phyloP scores from a whole-genome alignment of 2,329 filamentous ascomycete species.

The Diaporthe humulicola region DNA sequence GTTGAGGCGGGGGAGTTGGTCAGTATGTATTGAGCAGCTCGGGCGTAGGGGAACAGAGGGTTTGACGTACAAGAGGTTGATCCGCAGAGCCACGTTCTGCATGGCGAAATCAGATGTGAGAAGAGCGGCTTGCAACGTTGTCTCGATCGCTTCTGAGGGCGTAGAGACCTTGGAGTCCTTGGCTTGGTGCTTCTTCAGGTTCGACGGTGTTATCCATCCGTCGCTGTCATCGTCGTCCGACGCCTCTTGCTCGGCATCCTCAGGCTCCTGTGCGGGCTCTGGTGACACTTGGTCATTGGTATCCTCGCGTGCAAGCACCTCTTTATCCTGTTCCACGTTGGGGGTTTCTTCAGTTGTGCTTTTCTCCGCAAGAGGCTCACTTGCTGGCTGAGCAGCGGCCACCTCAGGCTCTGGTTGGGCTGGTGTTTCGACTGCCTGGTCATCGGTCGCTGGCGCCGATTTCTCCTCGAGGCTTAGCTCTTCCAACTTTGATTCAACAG shows the following conservation, averaged over 20 bases:
- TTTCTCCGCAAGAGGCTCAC: constrained; percentile 40
- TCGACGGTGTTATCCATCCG: constrained; percentile 95
- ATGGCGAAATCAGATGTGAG: constrained; percentile 97
- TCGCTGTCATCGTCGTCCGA: constrained; percentile 69
- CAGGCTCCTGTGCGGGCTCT: constrained; percentile 40
- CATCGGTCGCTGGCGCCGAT: neutral
- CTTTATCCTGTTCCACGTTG: neutral
- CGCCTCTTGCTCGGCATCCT: constrained; percentile 47
- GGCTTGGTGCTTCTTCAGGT: constrained; percentile 86
- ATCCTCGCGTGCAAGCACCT: constrained; percentile 38
- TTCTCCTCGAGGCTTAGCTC: constrained; percentile 38
- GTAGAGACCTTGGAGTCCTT: constrained; percentile 68
- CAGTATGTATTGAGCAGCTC: neutral
- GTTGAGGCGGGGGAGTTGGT: neutral
- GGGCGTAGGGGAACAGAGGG: neutral
- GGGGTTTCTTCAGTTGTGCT: neutral
- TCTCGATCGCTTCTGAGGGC: constrained; percentile 65
- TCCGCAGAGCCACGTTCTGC: constrained; percentile 95
- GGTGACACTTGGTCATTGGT: neutral
- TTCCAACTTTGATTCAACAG: constrained; percentile 44
- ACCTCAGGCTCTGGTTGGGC: neutral
- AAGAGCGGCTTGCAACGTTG: constrained; percentile 86
- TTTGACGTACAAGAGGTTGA: constrained; percentile 75
- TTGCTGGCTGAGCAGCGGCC: constrained; percentile 55
- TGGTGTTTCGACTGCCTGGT: neutral